Evolutionary conservation across 352 stramenopile genomes (phyloP).

Genomic region (Pythium myriotylum): DNA sequence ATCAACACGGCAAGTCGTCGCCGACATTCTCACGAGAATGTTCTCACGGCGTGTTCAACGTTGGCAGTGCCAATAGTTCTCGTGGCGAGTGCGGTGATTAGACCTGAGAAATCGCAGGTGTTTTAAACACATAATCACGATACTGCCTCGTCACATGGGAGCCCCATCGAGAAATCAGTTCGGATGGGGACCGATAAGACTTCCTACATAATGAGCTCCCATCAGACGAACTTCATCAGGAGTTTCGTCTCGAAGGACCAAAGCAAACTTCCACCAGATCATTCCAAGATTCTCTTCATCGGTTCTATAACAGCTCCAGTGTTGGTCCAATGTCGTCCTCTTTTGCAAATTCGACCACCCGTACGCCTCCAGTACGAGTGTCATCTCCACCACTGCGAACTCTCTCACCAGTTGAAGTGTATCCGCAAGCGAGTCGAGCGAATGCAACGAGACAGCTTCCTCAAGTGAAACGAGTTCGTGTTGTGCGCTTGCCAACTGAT

Average conservation of each 20-base stretch:
- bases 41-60: no score
- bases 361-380: no score
- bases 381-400: neutral
- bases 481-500: neutral
- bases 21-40: no score
- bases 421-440: neutral
- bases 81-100: neutral
- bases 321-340: no score
- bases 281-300: no score
- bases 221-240: no score
- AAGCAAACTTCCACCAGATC: no score
- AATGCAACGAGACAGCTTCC: neutral
- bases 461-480: neutral
- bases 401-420: neutral
- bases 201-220: no score
- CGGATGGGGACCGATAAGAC: neutral
- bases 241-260: no score
- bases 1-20: neutral
- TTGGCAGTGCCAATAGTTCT: neutral
- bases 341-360: no score
- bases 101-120: neutral
- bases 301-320: no score
- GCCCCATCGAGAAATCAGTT: neutral
- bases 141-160: neutral
- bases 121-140: slow-evolving; percentile 21